Evolutionary conservation across 192 early-diverging fungal species (phyloP).

Genomic region (Diversispora epigaea): DNA sequence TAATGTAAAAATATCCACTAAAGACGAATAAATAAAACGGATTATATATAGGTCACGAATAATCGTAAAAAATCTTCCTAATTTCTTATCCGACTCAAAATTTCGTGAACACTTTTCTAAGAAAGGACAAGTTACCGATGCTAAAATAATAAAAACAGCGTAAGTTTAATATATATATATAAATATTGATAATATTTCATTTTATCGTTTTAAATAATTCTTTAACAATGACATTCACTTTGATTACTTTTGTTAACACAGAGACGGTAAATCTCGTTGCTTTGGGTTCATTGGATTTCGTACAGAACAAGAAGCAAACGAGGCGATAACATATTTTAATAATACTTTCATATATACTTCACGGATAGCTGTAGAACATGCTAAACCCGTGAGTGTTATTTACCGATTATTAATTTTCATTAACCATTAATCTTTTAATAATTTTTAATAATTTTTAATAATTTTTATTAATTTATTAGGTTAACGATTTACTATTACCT

Average conservation of each 20-base stretch:
- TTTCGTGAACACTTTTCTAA: slow-evolving; percentile 83
- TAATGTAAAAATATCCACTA: no score
- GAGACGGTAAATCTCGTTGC: slow-evolving; percentile 76
- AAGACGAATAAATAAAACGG: no score
- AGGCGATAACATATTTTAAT: slow-evolving; percentile 84
- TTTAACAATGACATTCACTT: neutral
- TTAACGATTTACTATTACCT: slow-evolving; percentile 78
- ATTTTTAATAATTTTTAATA: neutral
- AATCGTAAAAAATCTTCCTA: slow-evolving; percentile 97
- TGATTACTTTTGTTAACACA: slow-evolving; percentile 32
- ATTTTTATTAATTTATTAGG: slow-evolving; percentile 38
- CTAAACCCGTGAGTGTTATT: slow-evolving; percentile 72
- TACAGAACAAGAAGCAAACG: slow-evolving; percentile 81
- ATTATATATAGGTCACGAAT: slow-evolving; percentile 57
- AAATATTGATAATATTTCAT: neutral
- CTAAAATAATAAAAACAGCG: slow-evolving; percentile 81
- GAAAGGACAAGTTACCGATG: slow-evolving; percentile 89
- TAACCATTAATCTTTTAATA: neutral
- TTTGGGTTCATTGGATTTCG: slow-evolving; percentile 94
- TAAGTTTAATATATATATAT: slow-evolving; percentile 41
- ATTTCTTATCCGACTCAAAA: slow-evolving; percentile 78
- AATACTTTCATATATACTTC: slow-evolving; percentile 91
- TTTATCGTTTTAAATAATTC: neutral
- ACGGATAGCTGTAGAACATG: slow-evolving; percentile 80
- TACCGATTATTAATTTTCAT: neutral